Conservation (phyloP, 768 basidiomycete genomes). For the Hygrocybe punicea region DNA sequence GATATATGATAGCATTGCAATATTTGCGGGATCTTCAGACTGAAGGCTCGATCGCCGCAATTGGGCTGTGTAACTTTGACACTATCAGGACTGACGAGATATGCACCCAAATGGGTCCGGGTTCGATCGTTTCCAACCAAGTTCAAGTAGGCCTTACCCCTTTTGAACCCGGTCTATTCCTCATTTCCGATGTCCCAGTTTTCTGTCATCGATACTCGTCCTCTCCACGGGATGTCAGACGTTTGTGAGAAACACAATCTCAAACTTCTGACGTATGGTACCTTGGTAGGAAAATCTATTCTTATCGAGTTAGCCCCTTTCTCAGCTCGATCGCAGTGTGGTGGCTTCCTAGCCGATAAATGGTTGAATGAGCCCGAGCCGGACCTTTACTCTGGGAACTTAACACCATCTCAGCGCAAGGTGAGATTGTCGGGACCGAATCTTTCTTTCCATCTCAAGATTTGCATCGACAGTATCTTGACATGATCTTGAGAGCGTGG, state of each 20-base stretch:
- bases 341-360: slow-evolving; percentile 74
- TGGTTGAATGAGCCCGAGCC: slow-evolving; percentile 70
- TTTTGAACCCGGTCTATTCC: background rate
- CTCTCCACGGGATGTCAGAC: slow-evolving; percentile 71
- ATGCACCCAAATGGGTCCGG: slow-evolving; percentile 68
- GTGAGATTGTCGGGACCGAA: slow-evolving; percentile 30
- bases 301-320: slow-evolving; percentile 6
- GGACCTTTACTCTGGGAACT: slow-evolving; percentile 59
- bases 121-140: slow-evolving; percentile 76
- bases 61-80: slow-evolving; percentile 84
- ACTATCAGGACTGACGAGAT: slow-evolving; percentile 72
- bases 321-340: slow-evolving; percentile 51
- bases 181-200: slow-evolving; percentile 45
- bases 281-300: slow-evolving; percentile 50
- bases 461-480: slow-evolving; percentile 59
- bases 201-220: slow-evolving; percentile 76
- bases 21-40: slow-evolving; percentile 57
- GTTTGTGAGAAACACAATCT: slow-evolving; percentile 70
- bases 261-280: slow-evolving; percentile 79
- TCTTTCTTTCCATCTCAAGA: slow-evolving; percentile 3
- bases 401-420: slow-evolving; percentile 84
- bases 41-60: slow-evolving; percentile 56
- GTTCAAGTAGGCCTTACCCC: slow-evolving; percentile 56
- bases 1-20: slow-evolving; percentile 44
- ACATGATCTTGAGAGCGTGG: slow-evolving; percentile 78